Conservation (phyloP, 1,284 basidiomycete species). For the Volvariella surrecta region DNA sequence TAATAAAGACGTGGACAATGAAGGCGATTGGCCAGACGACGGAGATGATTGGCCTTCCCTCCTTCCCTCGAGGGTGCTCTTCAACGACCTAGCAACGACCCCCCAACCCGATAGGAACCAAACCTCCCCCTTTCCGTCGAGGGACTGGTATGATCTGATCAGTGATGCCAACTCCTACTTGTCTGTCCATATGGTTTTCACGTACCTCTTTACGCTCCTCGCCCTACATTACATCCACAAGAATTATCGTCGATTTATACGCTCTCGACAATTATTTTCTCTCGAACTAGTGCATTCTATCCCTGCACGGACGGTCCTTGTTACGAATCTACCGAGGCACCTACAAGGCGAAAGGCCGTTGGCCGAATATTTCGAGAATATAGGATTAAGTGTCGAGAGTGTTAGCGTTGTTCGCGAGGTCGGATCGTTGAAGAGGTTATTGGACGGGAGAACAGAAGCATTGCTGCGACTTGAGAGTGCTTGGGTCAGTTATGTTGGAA, state of each 20-base stretch:
- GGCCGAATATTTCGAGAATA: constrained; percentile 90
- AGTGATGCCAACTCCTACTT: constrained; percentile 82
- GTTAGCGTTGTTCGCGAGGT: constrained; percentile 88
- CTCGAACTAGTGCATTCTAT: constrained; percentile 92
- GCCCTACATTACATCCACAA: constrained; percentile 81
- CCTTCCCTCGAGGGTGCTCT: constrained; percentile 6
- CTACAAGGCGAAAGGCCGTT: constrained; percentile 79
- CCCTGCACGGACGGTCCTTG: constrained; percentile 87
- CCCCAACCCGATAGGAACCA: constrained; percentile 17
- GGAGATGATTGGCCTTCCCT: constrained; percentile 27
- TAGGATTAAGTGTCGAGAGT: constrained; percentile 77
- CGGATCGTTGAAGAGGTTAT: constrained; percentile 58
- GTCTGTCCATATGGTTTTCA: constrained; percentile 84
- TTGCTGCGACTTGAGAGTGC: constrained; percentile 73
- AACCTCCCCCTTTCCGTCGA: constrained; percentile 27
- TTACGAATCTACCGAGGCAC: constrained; percentile 76
- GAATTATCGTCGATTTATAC: constrained; percentile 87
- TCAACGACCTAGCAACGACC: constrained; percentile 8
- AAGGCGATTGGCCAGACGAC: constrained; percentile 40
- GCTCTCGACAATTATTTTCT: constrained; percentile 88
- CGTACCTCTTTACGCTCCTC: constrained; percentile 86
- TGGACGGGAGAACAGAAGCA: constrained; percentile 74
- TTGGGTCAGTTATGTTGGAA: constrained; percentile 90
- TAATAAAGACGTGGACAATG: constrained; percentile 66
- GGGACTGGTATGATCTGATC: constrained; percentile 78